These are phyloP conservation scores for Candida coleopterorum DNA, from an alignment of 805 yeast genomes.

Conservation along the genomic window DNA sequence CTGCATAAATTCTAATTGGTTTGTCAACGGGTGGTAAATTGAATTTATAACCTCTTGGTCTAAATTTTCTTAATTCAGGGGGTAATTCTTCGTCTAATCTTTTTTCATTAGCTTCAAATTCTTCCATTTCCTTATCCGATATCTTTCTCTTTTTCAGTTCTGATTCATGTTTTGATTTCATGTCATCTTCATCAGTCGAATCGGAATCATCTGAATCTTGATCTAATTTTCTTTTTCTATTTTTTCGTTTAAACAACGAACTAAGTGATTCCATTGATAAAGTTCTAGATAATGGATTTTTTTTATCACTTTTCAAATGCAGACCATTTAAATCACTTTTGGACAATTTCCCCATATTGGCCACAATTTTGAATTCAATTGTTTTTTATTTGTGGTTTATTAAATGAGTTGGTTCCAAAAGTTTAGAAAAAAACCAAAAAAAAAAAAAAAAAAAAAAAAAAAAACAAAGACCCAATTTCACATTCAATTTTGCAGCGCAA, in stretches of 20 bases:
- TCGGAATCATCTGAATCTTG: conserved; percentile 9
- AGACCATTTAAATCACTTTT: neutral
- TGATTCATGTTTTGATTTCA: neutral
- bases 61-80: conserved; percentile 63
- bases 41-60: conserved; percentile 75
- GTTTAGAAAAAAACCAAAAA: too few species aligned
- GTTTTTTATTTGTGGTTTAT: too few species aligned
- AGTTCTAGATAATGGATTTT: conserved; percentile 25
- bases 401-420: too few species aligned
- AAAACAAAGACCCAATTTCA: too few species aligned
- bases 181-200: conserved; percentile 15
- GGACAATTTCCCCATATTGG: neutral
- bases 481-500: too few species aligned
- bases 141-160: conserved; percentile 14
- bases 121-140: conserved; percentile 23
- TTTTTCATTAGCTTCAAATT: conserved; percentile 46
- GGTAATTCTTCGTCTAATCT: conserved; percentile 63
- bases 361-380: too few species aligned
- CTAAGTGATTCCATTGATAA: conserved; percentile 37
- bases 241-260: conserved; percentile 27
- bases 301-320: neutral
- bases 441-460: too few species aligned
- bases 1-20: conserved; percentile 93
- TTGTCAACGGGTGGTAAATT: conserved; percentile 82
- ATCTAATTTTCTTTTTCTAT: conserved; percentile 16